These are phyloP conservation scores for Tolypocladium tropicale DNA, from an alignment of 2,329 filamentous ascomycete species.

Conservation along the genomic window DNA sequence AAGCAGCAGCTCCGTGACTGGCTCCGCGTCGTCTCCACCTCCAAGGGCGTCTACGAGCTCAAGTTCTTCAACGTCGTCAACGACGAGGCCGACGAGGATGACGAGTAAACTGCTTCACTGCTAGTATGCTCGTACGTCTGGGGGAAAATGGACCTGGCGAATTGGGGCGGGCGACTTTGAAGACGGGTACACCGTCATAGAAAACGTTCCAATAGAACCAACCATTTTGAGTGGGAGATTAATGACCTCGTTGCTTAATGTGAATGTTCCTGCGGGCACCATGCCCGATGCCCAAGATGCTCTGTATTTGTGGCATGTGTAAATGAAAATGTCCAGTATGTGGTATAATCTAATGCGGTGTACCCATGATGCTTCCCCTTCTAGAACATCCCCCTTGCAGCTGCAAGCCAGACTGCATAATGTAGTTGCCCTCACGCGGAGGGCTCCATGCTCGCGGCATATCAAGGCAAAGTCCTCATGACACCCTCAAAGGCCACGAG, in stretches of 20 bases:
- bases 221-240: not conserved
- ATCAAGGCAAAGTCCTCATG: conserved; percentile 55
- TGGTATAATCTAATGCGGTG: not conserved
- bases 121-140: not conserved
- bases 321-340: no score
- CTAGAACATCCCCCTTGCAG: not conserved
- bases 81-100: conserved; percentile 95
- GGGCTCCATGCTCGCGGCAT: not conserved
- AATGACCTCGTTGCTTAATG: not conserved
- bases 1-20: conserved; percentile 99
- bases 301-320: not conserved
- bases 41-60: conserved; percentile 97
- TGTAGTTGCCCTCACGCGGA: not conserved
- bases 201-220: not conserved
- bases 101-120: conserved; percentile 65
- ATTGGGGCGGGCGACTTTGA: not conserved
- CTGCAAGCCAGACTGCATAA: not conserved
- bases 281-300: not conserved
- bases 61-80: conserved; percentile 99
- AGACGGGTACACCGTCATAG: not conserved
- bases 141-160: not conserved
- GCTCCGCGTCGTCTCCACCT: conserved; percentile 97
- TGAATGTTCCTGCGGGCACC: not conserved
- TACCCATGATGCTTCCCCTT: not conserved
- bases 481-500: conserved; percentile 88